Evolutionary conservation across 768 basidiomycete genomes (phyloP), one percentile per base, ranked within the genome.

Genomic region (Pulveroboletus frians): DNA sequence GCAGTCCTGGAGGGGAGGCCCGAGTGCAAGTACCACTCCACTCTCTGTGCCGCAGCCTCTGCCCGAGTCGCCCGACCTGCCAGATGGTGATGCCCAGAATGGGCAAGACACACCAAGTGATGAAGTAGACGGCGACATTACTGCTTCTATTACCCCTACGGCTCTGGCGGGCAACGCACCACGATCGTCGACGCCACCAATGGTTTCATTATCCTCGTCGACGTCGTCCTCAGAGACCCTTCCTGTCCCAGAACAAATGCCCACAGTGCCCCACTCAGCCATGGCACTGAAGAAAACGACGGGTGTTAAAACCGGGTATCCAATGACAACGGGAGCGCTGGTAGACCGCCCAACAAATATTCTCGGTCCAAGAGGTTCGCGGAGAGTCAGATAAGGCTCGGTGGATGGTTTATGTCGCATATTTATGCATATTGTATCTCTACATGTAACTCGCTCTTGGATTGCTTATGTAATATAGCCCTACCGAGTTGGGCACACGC

Each of bases 1-100:
- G 40, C 70, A 72, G 37, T 68, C 71, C 32, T 79, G 79, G 76
- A 72, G 72, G 62, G 69, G 69, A 43, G 67, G 63, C 7, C 63
- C 51, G 20, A 65, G 58, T 5, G 59, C 58, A 23, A 69, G 65
- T 39, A 68, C 71, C 39, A 71, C 69, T 1, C 72, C 74, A 51
- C 49, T 71, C 15, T 71, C 71, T 11, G 68, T 73, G 43, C 65
- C 70, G 47, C 64, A 67, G 10, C 65, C 64, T 26, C 51, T 71
- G 20, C 65, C 70, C 2, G 73, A 59, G 30, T 52, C 45, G n/a
- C 60, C 54, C 8, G 59, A 47, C 4, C 36, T 37, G 20, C 51
- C 43, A 17, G 55, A 65, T 34, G 58, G 59, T 10, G 49, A 47
- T 15, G 18, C 30, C 21, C 27, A 49, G 15, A 61, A 68, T 26